phyloP scores from a whole-genome alignment of 306 rosid species.

The Dryas alaskensis region DNA sequence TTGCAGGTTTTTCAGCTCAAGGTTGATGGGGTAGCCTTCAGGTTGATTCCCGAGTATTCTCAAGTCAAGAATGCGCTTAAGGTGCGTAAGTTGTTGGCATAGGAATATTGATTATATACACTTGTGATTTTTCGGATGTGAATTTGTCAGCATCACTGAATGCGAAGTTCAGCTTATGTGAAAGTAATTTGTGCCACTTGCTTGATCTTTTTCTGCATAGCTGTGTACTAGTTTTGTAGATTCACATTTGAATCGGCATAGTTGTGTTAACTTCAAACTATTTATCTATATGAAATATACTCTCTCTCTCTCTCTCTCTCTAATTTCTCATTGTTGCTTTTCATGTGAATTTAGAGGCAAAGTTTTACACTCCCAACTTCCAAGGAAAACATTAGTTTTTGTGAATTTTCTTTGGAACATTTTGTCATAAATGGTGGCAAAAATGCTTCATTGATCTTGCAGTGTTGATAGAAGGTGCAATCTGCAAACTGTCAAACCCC shows the following conservation, averaged over 20 bases:
- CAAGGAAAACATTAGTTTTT: neutral
- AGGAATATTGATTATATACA: neutral
- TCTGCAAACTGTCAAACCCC: neutral
- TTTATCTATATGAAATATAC: neutral
- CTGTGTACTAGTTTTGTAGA: neutral
- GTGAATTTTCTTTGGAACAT: neutral
- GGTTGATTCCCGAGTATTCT: constrained; percentile 81
- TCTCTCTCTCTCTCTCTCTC: neutral
- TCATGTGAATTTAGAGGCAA: neutral
- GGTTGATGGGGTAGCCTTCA: constrained; percentile 81
- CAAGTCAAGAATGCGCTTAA: constrained; percentile 66
- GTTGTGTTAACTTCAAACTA: too few relatives aligned
- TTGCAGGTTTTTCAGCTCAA: constrained; percentile 81
- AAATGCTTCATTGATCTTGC: neutral
- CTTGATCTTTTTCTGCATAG: neutral
- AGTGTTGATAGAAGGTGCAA: neutral
- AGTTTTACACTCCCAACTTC: neutral
- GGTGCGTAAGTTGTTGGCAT: constrained; percentile 38
- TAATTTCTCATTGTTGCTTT: neutral
- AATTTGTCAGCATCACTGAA: neutral
- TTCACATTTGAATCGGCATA: neutral
- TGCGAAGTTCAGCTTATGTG: neutral
- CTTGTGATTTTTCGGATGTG: neutral
- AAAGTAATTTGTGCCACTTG: neutral
- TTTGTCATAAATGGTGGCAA: neutral